Conservation (phyloP, 495 filamentous ascomycete genomes). For the Penicillium mononematosum region DNA sequence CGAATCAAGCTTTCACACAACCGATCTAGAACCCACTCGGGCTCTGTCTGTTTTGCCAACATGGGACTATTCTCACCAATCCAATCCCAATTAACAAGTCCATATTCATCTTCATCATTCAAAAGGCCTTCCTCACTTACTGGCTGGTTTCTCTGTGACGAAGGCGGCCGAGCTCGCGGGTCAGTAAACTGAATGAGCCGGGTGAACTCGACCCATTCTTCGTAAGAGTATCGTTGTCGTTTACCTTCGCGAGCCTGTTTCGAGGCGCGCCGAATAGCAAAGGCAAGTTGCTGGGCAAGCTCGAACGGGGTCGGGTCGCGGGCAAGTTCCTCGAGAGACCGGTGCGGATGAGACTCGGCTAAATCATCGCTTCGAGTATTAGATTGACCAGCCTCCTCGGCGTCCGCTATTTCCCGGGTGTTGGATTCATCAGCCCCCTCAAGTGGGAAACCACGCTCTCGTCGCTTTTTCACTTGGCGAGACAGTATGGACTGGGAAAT, state of each 20-base stretch:
- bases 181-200: constrained; percentile 59
- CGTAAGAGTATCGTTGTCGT: constrained; percentile 54
- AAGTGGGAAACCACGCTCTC: constrained; percentile 48
- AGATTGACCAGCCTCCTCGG: not conserved
- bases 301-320: constrained; percentile 33
- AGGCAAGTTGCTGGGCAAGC: constrained; percentile 52
- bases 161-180: constrained; percentile 20
- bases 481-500: constrained; percentile 40
- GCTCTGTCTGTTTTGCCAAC: constrained; percentile 54
- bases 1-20: constrained; percentile 58
- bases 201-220: constrained; percentile 65
- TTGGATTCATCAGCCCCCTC: constrained; percentile 23
- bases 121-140: not conserved
- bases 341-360: constrained; percentile 15
- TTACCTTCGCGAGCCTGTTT: constrained; percentile 43
- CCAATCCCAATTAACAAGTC: constrained; percentile 65
- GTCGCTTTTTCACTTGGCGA: constrained; percentile 40
- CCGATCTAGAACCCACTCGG: constrained; percentile 60
- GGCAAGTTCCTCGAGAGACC: constrained; percentile 49
- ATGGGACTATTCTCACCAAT: constrained; percentile 63
- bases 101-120: constrained; percentile 52
- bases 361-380: not conserved
- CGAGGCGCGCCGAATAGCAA: constrained; percentile 52
- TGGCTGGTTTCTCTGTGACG: not conserved
- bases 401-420: not conserved